Conservation (phyloP, 805 yeast species). For the Candida mattraensis region DNA sequence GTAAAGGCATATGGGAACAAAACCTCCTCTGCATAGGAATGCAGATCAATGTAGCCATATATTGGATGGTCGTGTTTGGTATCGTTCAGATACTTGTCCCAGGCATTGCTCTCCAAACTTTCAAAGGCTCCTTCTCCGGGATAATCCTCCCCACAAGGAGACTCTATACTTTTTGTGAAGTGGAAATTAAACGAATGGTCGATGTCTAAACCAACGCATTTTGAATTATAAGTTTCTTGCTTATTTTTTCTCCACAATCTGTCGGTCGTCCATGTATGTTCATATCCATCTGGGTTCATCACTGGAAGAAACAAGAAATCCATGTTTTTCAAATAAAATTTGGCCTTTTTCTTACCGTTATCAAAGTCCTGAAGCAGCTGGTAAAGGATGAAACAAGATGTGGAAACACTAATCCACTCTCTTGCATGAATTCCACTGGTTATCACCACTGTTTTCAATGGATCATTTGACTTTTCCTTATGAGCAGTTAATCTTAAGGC, state of each 20-base stretch:
- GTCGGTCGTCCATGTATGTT: constrained; percentile 75
- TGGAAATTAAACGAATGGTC: constrained; percentile 82
- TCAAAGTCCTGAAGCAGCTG: constrained; percentile 50
- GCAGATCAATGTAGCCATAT: constrained; percentile 78
- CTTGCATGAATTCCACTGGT: constrained; percentile 89
- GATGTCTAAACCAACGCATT: constrained; percentile 81
- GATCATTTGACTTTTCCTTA: constrained; percentile 31
- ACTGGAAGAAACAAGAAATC: constrained; percentile 82
- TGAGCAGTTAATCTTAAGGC: constrained; percentile 63
- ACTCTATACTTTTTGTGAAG: constrained; percentile 59
- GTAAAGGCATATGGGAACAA: constrained; percentile 82
- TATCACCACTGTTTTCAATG: constrained; percentile 63
- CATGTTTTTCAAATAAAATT: constrained; percentile 50
- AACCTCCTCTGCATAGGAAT: constrained; percentile 82
- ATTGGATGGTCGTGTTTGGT: constrained; percentile 58
- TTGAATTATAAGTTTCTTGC: constrained; percentile 64
- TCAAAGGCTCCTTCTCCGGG: constrained; percentile 74
- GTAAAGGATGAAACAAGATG: constrained; percentile 58
- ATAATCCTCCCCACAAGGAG: constrained; percentile 83
- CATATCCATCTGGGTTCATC: constrained; percentile 90
- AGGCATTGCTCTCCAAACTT: constrained; percentile 54
- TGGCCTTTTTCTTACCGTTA: constrained; percentile 38
- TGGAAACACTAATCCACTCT: constrained; percentile 81
- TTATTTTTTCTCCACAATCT: constrained; percentile 89
- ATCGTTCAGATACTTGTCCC: constrained; percentile 46